These are phyloP conservation scores for Apiospora marii DNA, from an alignment of 2,329 filamentous ascomycete genomes.

Conservation along the genomic window DNA sequence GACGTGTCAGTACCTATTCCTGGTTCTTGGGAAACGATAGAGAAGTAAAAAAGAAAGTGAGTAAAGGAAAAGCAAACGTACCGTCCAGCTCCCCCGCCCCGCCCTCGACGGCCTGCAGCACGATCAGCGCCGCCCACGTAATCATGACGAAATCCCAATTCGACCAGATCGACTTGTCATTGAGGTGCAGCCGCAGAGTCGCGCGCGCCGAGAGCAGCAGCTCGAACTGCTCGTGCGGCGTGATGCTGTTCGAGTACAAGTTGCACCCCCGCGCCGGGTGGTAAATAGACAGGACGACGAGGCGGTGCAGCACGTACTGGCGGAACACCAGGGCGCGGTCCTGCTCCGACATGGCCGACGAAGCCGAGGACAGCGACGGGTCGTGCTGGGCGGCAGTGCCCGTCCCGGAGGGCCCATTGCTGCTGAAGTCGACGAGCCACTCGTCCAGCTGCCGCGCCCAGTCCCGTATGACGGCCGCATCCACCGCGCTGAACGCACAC, in stretches of 20 bases:
- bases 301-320: constrained; percentile 51
- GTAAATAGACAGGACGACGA: constrained; percentile 53
- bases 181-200: constrained; percentile 48
- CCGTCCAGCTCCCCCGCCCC: constrained; percentile 49
- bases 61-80: constrained; percentile 30
- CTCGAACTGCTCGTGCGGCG: constrained; percentile 49
- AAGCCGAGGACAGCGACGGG: constrained; percentile 21
- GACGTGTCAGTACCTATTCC: background rate
- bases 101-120: constrained; percentile 50
- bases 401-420: constrained; percentile 18
- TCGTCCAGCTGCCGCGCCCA: constrained; percentile 52
- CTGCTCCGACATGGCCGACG: constrained; percentile 40
- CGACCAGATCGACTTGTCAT: constrained; percentile 52
- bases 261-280: constrained; percentile 50
- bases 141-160: constrained; percentile 55
- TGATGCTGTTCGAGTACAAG: constrained; percentile 47
- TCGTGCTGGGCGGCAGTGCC: background rate
- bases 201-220: constrained; percentile 50
- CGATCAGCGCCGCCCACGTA: constrained; percentile 53
- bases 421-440: constrained; percentile 50
- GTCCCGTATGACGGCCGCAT: constrained; percentile 50
- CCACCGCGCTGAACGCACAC: constrained; percentile 46
- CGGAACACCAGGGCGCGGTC: constrained; percentile 47
- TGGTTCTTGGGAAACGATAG: too few relatives aligned
- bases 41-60: too few relatives aligned